phyloP scores from a whole-genome alignment of 495 filamentous ascomycete species.

The Aspergillus indologenus region DNA sequence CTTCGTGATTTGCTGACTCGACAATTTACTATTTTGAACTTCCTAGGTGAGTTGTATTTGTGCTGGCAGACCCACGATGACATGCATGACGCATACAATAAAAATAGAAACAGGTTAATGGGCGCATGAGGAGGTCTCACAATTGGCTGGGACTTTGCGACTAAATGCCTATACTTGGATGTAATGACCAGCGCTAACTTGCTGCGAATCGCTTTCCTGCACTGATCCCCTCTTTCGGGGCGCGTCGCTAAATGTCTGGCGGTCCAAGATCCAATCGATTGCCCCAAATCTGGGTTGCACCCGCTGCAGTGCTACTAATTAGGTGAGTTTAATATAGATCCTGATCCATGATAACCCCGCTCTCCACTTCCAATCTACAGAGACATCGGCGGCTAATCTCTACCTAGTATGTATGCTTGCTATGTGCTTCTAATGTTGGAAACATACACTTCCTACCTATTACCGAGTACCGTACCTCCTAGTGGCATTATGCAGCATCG shows the following conservation, averaged over 20 bases:
- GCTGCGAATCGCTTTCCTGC: neutral
- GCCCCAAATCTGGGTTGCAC: neutral
- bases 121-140: neutral
- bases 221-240: neutral
- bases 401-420: neutral
- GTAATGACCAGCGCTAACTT: too few species aligned
- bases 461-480: too few species aligned
- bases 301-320: neutral
- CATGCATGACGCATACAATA: neutral
- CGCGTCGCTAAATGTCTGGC: neutral
- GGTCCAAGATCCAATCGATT: neutral
- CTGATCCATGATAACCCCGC: too few species aligned
- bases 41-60: neutral
- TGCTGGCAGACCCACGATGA: neutral
- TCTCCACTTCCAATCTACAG: neutral
- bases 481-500: neutral
- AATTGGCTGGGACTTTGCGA: neutral
- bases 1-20: neutral
- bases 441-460: neutral
- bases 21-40: neutral
- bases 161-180: too few species aligned
- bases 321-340: neutral
- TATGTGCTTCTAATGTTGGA: conserved; percentile 6
- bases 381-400: conserved; percentile 1
- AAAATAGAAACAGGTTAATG: neutral